Evolutionary conservation across 805 yeast species (phyloP).

Genomic region (Candida sphagnicola): DNA sequence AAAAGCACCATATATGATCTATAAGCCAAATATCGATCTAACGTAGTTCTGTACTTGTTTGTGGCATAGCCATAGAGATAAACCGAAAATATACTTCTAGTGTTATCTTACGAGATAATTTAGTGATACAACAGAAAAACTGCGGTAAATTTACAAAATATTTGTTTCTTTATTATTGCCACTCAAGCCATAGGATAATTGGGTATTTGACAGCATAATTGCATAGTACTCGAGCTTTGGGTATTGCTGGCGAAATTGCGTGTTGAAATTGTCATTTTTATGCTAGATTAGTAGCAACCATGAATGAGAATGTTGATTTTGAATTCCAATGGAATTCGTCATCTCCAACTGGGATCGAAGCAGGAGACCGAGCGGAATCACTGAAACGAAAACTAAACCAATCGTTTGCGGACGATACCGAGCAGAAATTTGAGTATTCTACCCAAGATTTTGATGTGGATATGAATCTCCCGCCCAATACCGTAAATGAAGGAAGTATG

Average conservation of each 20-base stretch:
- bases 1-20: too few relatives aligned
- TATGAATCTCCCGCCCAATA: background rate
- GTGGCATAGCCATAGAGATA: background rate
- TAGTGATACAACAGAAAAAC: conserved; percentile 1
- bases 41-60: too few relatives aligned
- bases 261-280: background rate
- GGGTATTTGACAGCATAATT: background rate
- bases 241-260: background rate
- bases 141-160: background rate
- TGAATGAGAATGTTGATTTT: background rate
- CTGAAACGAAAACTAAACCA: background rate
- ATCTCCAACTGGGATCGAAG: background rate
- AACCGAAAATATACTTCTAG: background rate
- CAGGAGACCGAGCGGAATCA: background rate
- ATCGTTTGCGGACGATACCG: background rate
- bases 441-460: background rate
- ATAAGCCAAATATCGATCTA: too few relatives aligned
- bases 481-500: background rate
- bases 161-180: background rate
- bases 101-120: conserved; percentile 6
- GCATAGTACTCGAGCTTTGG: background rate
- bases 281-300: background rate
- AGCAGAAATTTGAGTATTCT: background rate
- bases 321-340: background rate
- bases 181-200: background rate